These are phyloP conservation scores for Phytopythium sindhum DNA, from an alignment of 352 stramenopile species.

Conservation along the genomic window DNA sequence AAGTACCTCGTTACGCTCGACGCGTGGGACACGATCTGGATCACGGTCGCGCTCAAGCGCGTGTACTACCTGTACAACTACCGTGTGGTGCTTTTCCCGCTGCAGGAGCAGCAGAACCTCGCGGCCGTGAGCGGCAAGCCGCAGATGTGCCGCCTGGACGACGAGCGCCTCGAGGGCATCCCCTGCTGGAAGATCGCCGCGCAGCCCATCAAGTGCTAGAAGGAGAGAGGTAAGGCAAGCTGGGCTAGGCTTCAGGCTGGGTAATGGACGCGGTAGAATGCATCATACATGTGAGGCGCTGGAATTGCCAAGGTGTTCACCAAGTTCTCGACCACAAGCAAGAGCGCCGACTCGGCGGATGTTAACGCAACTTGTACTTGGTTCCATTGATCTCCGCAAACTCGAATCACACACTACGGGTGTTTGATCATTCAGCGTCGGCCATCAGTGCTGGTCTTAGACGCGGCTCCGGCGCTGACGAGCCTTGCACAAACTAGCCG, in stretches of 20 bases:
- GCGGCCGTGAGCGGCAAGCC: conserved; percentile 12
- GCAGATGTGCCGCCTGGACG: conserved; percentile 26
- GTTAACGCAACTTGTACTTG: too few species aligned
- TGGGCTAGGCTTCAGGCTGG: too few species aligned
- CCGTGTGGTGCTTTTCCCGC: conserved; percentile 24
- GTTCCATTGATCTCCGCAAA: too few species aligned
- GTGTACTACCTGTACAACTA: conserved; percentile 29
- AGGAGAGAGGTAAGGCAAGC: too few species aligned
- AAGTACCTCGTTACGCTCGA: conserved; percentile 24
- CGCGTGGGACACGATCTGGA: conserved; percentile 28
- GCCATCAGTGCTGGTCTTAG: not conserved
- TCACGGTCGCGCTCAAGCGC: conserved; percentile 11
- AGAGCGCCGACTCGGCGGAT: not conserved
- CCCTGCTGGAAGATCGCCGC: conserved; percentile 25
- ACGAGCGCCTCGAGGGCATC: conserved; percentile 17
- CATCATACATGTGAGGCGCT: too few species aligned
- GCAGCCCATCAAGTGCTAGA: conserved; percentile 20
- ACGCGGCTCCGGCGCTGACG: not conserved
- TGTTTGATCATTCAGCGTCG: not conserved
- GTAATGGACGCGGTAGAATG: too few species aligned
- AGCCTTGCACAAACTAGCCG: not conserved
- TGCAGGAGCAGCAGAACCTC: conserved; percentile 18
- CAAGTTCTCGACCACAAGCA: too few species aligned
- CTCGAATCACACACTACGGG: not conserved
- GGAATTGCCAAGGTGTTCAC: too few species aligned